Conservation (phyloP, 306 rosid genomes). For the Rosa lucieae region DNA sequence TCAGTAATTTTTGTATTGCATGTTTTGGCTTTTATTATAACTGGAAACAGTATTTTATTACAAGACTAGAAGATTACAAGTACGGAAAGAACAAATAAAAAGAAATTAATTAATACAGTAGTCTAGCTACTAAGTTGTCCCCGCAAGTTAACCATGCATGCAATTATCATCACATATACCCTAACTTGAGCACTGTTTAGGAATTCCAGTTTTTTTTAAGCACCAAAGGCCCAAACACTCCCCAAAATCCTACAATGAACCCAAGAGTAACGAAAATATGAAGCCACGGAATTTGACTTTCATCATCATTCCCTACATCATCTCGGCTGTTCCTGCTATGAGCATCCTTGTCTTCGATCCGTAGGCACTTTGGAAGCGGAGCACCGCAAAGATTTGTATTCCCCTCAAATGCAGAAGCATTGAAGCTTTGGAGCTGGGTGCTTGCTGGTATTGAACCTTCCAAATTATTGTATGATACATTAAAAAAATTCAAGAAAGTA, state of each 20-base stretch:
- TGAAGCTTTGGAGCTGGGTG: neutral
- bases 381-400: neutral
- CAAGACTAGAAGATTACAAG: no score
- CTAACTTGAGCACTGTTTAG: neutral
- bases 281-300: neutral
- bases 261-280: neutral
- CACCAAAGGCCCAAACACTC: neutral
- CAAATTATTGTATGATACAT: neutral
- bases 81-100: no score
- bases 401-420: neutral
- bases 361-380: neutral
- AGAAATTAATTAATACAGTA: neutral
- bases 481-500: neutral
- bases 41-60: no score
- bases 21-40: no score
- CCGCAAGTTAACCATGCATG: neutral
- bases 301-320: neutral
- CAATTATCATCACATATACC: neutral
- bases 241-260: constrained; percentile 9
- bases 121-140: neutral
- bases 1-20: no score
- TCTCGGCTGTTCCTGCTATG: neutral
- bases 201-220: neutral
- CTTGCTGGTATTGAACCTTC: neutral
- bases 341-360: neutral